These are phyloP conservation scores for Pseudopyrenochaeta lycopersici DNA, from an alignment of 2,329 filamentous ascomycete species.

Conservation along the genomic window DNA sequence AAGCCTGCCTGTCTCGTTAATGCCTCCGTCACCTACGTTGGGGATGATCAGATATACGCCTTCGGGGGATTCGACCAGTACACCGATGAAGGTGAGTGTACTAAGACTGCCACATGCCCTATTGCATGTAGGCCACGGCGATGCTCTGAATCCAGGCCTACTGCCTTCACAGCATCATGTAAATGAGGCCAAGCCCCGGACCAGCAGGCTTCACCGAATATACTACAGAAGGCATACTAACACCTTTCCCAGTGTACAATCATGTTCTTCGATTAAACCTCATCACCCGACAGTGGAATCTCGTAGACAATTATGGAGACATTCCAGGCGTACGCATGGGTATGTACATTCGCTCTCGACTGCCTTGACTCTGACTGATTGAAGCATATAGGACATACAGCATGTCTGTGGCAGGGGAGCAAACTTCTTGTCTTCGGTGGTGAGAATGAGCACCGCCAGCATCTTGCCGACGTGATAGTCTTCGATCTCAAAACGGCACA, in stretches of 20 bases:
- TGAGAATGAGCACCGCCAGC: conserved; percentile 96
- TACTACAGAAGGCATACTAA: conserved; percentile 3
- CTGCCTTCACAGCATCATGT: too few relatives aligned
- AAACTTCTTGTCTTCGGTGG: conserved; percentile 98
- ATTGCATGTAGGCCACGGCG: too few relatives aligned
- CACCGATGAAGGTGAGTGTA: conserved; percentile 79
- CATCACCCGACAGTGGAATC: conserved; percentile 86
- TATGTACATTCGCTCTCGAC: conserved; percentile 51
- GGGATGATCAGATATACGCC: conserved; percentile 96
- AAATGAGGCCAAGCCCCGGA: too few relatives aligned
- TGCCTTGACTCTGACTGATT: conserved; percentile 17
- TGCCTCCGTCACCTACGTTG: conserved; percentile 98
- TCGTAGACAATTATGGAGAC: conserved; percentile 98
- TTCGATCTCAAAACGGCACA: conserved; percentile 94
- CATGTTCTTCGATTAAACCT: conserved; percentile 92
- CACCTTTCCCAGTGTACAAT: conserved; percentile 76
- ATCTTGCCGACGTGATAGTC: conserved; percentile 93
- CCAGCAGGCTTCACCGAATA: too few relatives aligned
- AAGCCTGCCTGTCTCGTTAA: conserved; percentile 95
- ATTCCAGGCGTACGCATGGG: conserved; percentile 98
- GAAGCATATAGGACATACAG: conserved; percentile 77
- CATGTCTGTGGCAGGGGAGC: conserved; percentile 89
- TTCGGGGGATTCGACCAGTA: conserved; percentile 99
- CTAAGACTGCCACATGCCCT: neutral
- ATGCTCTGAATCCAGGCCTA: too few relatives aligned